These are phyloP conservation scores for Pulveroboletus sp. DNA, from an alignment of 1,284 basidiomycete species.

Conservation along the genomic window DNA sequence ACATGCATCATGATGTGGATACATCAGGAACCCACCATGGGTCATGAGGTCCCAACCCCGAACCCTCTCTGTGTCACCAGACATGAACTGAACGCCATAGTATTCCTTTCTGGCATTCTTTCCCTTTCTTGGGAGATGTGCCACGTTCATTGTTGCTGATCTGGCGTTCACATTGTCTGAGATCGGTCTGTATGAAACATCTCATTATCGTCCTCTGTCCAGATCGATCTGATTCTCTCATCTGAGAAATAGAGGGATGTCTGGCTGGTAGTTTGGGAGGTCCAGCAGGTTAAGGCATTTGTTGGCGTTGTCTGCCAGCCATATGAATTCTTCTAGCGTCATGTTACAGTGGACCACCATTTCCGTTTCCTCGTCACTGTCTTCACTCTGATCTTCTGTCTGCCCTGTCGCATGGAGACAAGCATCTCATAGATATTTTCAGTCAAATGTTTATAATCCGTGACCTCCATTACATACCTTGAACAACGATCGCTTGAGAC, in stretches of 20 bases:
- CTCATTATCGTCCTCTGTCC: no score
- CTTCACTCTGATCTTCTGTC: no score
- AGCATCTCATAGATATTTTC: no score
- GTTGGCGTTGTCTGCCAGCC: background rate
- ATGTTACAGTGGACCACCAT: no score
- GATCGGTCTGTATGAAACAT: background rate
- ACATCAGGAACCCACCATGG: background rate
- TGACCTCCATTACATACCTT: no score
- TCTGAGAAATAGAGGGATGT: background rate
- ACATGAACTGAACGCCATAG: background rate
- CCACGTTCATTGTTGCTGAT: background rate
- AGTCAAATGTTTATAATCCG: no score
- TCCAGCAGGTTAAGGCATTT: background rate
- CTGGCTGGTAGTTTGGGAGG: background rate
- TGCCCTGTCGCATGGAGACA: no score
- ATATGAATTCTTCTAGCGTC: background rate
- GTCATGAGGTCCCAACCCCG: background rate
- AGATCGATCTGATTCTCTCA: background rate
- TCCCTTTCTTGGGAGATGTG: fast-evolving
- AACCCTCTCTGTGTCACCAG: background rate
- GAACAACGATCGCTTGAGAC: no score
- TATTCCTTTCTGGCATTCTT: background rate
- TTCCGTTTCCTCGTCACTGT: no score
- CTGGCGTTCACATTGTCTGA: background rate
- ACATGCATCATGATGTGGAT: background rate